Evolutionary conservation across 2,329 filamentous ascomycete species (phyloP).

Genomic region (Pseudocercospora eumusae): DNA sequence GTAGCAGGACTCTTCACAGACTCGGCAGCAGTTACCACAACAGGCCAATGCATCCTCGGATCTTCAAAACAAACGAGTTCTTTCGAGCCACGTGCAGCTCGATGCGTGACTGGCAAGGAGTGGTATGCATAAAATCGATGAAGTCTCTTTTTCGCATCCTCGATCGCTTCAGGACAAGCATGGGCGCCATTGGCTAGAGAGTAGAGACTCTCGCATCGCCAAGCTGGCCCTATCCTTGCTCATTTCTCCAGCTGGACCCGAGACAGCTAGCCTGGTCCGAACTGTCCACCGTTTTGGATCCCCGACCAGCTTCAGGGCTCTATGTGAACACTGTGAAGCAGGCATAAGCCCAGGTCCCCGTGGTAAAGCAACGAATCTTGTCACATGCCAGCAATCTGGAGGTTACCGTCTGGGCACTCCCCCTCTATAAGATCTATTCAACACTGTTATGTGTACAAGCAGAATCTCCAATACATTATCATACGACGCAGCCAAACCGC

Average conservation of each 20-base stretch:
- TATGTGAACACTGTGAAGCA: background rate
- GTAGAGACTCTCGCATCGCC: background rate
- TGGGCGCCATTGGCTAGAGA: background rate
- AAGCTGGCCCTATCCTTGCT: background rate
- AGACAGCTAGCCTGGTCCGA: background rate
- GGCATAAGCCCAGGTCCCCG: no score
- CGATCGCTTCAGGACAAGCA: background rate
- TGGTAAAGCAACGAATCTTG: background rate
- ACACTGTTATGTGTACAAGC: no score
- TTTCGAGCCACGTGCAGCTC: constrained; percentile 2
- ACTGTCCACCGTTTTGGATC: background rate
- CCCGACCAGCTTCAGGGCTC: constrained; percentile 1
- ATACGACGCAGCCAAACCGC: background rate
- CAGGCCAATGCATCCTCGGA: no score
- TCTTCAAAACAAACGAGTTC: background rate
- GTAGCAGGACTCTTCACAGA: no score
- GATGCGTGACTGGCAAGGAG: no score
- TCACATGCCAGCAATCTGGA: background rate
- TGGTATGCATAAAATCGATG: no score
- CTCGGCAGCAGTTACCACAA: no score
- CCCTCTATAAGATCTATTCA: background rate
- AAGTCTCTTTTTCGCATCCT: background rate
- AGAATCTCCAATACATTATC: no score
- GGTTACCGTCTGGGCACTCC: no score
- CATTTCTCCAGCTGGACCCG: background rate